A percentile compares a stretch with the other conserved stretches of the same genome.
phyloP scores from a whole-genome alignment of 2,329 filamentous ascomycete genomes.

The Magnaporthiopsis incrustans region DNA sequence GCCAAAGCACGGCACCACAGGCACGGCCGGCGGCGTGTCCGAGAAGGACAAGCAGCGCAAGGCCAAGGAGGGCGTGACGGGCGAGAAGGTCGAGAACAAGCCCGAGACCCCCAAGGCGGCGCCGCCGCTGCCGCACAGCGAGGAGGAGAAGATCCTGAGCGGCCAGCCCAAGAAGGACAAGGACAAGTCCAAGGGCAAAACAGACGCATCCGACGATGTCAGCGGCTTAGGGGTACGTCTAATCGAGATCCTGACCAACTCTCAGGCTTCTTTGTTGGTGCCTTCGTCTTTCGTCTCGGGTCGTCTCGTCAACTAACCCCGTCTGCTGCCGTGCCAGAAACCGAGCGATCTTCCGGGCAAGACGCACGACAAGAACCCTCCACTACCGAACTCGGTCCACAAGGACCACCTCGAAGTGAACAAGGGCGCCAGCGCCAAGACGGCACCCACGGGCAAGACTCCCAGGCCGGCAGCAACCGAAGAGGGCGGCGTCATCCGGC shows the following conservation, averaged over 20 bases:
- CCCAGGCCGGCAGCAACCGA: slow-evolving; percentile 30
- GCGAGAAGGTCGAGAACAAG: slow-evolving; percentile 60
- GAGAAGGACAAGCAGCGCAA: slow-evolving; percentile 75
- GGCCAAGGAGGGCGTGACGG: slow-evolving; percentile 56
- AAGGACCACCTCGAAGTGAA: slow-evolving; percentile 54
- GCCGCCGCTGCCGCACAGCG: slow-evolving; percentile 72
- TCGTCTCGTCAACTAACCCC: slow-evolving; percentile 9
- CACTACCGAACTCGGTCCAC: slow-evolving; percentile 56
- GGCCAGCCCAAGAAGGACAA: slow-evolving; percentile 30
- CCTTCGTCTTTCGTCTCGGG: not conserved
- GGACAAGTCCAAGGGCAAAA: slow-evolving; percentile 31
- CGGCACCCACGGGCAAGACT: slow-evolving; percentile 15
- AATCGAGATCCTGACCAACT: not conserved
- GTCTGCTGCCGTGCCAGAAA: slow-evolving; percentile 46
- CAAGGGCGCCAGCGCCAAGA: slow-evolving; percentile 25
- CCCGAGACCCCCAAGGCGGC: slow-evolving; percentile 81
- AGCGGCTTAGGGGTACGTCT: slow-evolving; percentile 50
- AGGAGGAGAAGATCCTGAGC: slow-evolving; percentile 58
- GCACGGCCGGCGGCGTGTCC: slow-evolving; percentile 82
- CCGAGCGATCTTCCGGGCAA: slow-evolving; percentile 72
- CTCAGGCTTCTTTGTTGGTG: not conserved
- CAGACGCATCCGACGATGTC: slow-evolving; percentile 25
- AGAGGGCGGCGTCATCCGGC: slow-evolving; percentile 57
- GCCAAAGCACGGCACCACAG: slow-evolving; percentile 79
- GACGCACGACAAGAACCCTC: slow-evolving; percentile 65